A percentile compares a stretch with the other conserved stretches of the same genome.
phyloP scores from a whole-genome alignment of 2,329 filamentous ascomycete species.

The Fusarium sp. region DNA sequence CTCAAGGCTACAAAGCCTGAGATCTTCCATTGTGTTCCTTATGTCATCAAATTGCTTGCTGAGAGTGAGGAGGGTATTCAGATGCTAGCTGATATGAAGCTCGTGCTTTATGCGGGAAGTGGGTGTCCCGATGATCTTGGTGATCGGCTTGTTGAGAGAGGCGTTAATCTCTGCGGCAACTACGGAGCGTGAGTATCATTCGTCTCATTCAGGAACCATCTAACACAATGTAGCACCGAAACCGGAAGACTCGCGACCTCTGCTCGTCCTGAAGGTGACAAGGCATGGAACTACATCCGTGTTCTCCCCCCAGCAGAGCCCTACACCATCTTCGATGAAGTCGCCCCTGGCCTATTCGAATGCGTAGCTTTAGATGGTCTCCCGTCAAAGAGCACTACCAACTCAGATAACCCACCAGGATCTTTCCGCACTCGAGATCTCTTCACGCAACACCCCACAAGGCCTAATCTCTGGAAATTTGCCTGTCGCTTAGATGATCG shows the following conservation, averaged over 20 bases:
- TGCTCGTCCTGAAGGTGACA: conserved; percentile 38
- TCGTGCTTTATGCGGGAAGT: conserved; percentile 68
- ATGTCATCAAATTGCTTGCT: conserved; percentile 70
- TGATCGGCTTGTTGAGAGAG: conserved; percentile 60
- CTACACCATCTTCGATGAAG: conserved; percentile 44
- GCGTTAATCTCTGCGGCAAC: conserved; percentile 65
- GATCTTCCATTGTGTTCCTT: conserved; percentile 71
- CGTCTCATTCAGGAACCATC: neutral
- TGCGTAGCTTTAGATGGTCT: conserved; percentile 52
- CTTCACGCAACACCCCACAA: conserved; percentile 54
- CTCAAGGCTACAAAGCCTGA: conserved; percentile 54
- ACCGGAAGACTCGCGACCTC: conserved; percentile 45
- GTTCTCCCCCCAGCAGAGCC: conserved; percentile 45
- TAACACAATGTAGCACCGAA: conserved; percentile 36
- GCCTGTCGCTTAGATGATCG: conserved; percentile 57
- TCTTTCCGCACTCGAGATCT: conserved; percentile 58
- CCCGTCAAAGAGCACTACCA: conserved; percentile 48
- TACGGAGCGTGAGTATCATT: conserved; percentile 62
- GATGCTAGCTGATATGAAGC: conserved; percentile 56
- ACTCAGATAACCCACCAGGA: conserved; percentile 55
- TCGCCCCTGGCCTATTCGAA: conserved; percentile 49
- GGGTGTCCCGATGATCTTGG: conserved; percentile 69
- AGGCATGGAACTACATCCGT: conserved; percentile 46
- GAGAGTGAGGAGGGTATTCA: conserved; percentile 66
- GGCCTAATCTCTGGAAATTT: conserved; percentile 57